Percentiles rank a stretch among this genome's conserved stretches.
Conservation (phyloP, 176 grass and related monocot genomes). For the Rhynchospora pubera region DNA sequence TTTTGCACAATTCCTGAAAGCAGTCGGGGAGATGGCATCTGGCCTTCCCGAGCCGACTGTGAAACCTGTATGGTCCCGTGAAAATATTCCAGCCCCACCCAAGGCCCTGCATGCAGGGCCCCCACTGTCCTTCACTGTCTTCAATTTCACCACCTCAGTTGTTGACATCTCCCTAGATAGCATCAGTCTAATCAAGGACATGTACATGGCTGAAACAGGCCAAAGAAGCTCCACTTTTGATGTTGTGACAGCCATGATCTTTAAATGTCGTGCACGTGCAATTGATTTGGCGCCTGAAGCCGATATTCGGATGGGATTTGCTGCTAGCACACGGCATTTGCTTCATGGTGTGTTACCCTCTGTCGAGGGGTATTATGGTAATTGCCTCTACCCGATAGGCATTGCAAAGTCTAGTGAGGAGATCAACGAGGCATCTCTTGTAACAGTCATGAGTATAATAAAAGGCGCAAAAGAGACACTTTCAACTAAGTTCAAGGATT, state of each 20-base stretch:
- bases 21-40: slow-evolving; percentile 50
- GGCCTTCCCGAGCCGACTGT: slow-evolving; percentile 33
- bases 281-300: slow-evolving; percentile 25
- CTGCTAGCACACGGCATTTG: slow-evolving; percentile 54
- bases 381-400: slow-evolving; percentile 49
- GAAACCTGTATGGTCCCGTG: slow-evolving; percentile 47
- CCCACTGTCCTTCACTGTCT: slow-evolving; percentile 27
- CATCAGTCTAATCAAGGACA: slow-evolving; percentile 41
- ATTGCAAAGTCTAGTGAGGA: slow-evolving; percentile 33
- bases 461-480: slow-evolving; percentile 46
- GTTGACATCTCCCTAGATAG: slow-evolving; percentile 51
- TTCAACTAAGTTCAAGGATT: slow-evolving; percentile 34
- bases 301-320: slow-evolving; percentile 36
- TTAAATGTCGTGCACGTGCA: slow-evolving; percentile 44
- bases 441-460: slow-evolving; percentile 32
- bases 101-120: slow-evolving; percentile 27
- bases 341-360: slow-evolving; percentile 41
- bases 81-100: slow-evolving; percentile 57
- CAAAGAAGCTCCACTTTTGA: slow-evolving; percentile 67
- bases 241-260: slow-evolving; percentile 58
- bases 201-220: slow-evolving; percentile 36
- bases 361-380: slow-evolving; percentile 57
- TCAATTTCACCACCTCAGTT: slow-evolving; percentile 43
- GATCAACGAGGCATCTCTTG: slow-evolving; percentile 32
- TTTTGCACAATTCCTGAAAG: slow-evolving; percentile 51